phyloP scores from a whole-genome alignment of 139 green algal genomes.

The Coelastrella sp. region DNA sequence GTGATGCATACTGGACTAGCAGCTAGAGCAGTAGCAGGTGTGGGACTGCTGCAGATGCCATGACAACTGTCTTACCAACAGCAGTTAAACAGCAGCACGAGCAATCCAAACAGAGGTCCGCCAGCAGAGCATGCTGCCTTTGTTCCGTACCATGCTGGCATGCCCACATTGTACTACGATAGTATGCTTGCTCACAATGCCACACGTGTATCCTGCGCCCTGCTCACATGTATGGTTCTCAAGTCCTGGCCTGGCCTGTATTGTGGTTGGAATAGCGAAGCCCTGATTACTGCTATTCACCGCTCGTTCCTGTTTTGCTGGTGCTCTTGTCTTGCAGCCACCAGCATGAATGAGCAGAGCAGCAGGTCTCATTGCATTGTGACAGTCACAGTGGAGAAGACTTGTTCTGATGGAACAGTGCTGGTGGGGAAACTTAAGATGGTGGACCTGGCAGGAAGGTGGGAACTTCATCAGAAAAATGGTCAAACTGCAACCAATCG shows the following conservation, averaged over 20 bases:
- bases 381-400: slow-evolving; percentile 74
- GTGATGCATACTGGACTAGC: slow-evolving; percentile 65
- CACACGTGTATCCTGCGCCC: too few species aligned
- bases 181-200: too few species aligned
- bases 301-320: not conserved
- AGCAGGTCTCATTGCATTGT: slow-evolving; percentile 82
- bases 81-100: too few species aligned
- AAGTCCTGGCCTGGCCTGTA: too few species aligned
- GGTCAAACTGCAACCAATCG: too few species aligned
- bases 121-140: too few species aligned
- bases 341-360: slow-evolving; percentile 68
- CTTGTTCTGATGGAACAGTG: slow-evolving; percentile 55
- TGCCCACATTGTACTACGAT: too few species aligned
- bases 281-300: not conserved
- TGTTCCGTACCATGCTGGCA: too few species aligned
- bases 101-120: too few species aligned
- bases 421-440: slow-evolving; percentile 76
- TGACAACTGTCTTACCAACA: not conserved
- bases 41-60: not conserved
- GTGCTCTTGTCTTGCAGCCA: slow-evolving; percentile 16
- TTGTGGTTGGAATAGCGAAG: not conserved
- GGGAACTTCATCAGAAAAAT: not conserved
- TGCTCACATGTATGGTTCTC: too few species aligned
- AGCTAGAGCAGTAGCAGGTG: slow-evolving; percentile 64
- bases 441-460: slow-evolving; percentile 80